Evolutionary conservation across 257 asterid species (phyloP).

Genomic region (Nicotiana otophora): DNA sequence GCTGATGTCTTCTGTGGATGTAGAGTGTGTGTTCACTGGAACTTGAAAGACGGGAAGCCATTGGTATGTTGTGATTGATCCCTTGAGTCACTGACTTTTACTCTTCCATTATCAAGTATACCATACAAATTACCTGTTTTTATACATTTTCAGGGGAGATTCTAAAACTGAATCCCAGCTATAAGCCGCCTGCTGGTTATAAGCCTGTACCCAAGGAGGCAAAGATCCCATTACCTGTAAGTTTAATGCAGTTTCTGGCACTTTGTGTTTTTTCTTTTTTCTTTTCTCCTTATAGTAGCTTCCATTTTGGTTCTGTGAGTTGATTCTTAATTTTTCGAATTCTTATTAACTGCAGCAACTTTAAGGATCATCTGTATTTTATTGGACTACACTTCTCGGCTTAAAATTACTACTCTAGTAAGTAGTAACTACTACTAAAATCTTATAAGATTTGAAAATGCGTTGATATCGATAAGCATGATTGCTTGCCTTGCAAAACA

Average conservation of each 20-base stretch:
- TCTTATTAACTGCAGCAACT: background rate
- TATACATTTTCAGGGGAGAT: constrained; percentile 59
- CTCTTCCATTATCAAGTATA: constrained; percentile 2
- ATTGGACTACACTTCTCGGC: background rate
- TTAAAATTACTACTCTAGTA: background rate
- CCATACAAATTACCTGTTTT: background rate
- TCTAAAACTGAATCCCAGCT: constrained; percentile 67
- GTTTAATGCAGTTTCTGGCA: constrained; percentile 26
- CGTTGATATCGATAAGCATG: background rate
- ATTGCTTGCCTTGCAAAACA: background rate
- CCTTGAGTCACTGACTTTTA: constrained; percentile 1
- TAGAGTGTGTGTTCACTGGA: constrained; percentile 57
- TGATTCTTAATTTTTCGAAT: background rate
- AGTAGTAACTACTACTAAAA: background rate
- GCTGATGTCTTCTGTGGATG: constrained; percentile 6
- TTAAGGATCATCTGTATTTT: constrained; percentile 2
- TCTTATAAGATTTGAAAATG: background rate
- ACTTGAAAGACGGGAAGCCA: constrained; percentile 75
- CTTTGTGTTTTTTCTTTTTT: constrained; percentile 4
- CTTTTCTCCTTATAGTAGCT: background rate
- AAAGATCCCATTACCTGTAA: constrained; percentile 75
- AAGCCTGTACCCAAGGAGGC: constrained; percentile 80
- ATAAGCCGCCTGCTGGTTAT: constrained; percentile 76
- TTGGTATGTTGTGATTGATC: constrained; percentile 45
- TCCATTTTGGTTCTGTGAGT: background rate